Base-by-base conservation (phyloP, 75 land plant genomes). In the Selaginella moellendorffii region DNA sequence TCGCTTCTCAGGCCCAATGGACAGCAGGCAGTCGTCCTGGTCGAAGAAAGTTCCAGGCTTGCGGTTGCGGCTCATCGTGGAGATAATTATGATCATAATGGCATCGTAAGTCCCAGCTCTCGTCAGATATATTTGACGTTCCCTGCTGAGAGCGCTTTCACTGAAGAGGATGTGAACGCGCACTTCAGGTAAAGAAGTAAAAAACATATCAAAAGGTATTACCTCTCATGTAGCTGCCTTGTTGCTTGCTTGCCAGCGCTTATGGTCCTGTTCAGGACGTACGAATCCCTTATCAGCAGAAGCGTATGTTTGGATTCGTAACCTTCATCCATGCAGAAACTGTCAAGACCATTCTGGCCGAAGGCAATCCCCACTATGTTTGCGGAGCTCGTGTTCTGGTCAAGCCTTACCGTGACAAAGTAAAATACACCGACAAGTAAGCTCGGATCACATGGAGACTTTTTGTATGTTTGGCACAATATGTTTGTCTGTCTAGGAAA, bases 231-330 rank as follows among this genome's bases (percentile, higher is more conserved):
- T n/a, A n/a, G n/a, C n/a, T n/a, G n/a, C n/a, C n/a, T n/a, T n/a
- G n/a, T n/a, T n/a, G n/a, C n/a, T n/a, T n/a, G n/a, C n/a, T 31
- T 69, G 59, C 66, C 68, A 88, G 95, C 60, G 69, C 67, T 2
- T 92, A 73, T 71, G 97, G 97, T 25, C 84, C 78, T 1, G 97
- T 92, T 52, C 82, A 84, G 52, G 97, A 88, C 77, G 97, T 92
- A 61, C 79, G 97, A 62, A 92, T 92, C 29, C 97, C 97, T 0
- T 81, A 81, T 54, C 95, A 92, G 69, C 90, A 92, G 77, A 88
- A 85, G 70, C 70, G 97, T 53, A 92, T 88, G 95, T 92, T 85
- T 77, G 97, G 97, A 1, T 92, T 92, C 73, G 97, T 92, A 20
- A 92, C 95, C 29, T 92, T 88, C 69, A 65, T 68, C 26, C 78